phyloP scores from a whole-genome alignment of 805 yeast genomes.

The Metschnikowia baotianmanensis region DNA sequence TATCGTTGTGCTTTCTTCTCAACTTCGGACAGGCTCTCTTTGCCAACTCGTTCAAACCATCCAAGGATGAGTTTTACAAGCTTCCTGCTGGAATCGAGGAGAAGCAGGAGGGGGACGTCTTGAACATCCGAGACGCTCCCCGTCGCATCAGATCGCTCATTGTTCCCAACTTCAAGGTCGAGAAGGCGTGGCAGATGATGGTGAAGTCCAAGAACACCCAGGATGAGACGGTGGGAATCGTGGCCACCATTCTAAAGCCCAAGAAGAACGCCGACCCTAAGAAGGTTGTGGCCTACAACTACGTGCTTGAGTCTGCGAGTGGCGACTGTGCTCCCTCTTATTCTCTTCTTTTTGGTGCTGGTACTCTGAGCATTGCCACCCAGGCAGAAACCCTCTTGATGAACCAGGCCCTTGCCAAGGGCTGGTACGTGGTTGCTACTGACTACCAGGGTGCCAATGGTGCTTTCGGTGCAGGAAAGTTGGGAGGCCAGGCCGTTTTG shows the following conservation, averaged over 20 bases:
- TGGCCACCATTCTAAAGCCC: no score
- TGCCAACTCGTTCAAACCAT: slow-evolving; percentile 4
- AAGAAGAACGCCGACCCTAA: no score
- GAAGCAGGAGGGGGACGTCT: slow-evolving; percentile 12
- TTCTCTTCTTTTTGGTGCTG: slow-evolving; percentile 16
- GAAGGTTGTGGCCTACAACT: no score
- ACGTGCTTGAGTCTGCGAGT: slow-evolving; percentile 21
- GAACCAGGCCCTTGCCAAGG: slow-evolving; percentile 20
- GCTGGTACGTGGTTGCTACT: slow-evolving; percentile 34
- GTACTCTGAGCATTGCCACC: slow-evolving; percentile 10
- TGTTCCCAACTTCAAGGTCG: no score
- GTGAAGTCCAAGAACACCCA: no score
- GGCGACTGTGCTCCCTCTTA: slow-evolving; percentile 24
- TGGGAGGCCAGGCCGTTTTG: slow-evolving; percentile 29
- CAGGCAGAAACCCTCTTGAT: slow-evolving; percentile 19
- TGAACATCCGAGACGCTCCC: slow-evolving; percentile 10
- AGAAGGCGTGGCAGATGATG: no score
- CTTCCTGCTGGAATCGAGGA: slow-evolving; percentile 8
- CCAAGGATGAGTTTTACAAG: slow-evolving; percentile 12
- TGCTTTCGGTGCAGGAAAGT: slow-evolving; percentile 32
- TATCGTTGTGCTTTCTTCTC: slow-evolving; percentile 1
- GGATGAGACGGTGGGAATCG: no score
- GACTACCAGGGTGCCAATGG: slow-evolving; percentile 36
- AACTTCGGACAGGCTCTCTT: slow-evolving; percentile 2
- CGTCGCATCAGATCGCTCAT: neutral